Conservation (phyloP, 1,139 yeast species). For the Blastobotrys illinoisensis region DNA sequence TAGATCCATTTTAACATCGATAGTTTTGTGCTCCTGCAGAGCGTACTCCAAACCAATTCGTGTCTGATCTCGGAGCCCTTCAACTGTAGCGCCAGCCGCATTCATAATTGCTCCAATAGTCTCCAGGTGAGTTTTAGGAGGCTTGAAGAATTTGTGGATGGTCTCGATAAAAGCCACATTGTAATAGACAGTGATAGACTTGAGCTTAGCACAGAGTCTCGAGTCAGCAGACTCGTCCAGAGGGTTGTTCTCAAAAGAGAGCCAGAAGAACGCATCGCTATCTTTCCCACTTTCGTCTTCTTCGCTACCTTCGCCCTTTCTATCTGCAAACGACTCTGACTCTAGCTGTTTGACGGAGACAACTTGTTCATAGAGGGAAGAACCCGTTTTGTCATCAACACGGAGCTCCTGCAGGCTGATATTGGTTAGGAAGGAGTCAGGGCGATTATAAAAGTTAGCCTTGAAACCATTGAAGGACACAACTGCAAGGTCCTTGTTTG, state of each 20-base stretch:
- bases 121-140: constrained; percentile 80
- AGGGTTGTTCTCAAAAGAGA: constrained; percentile 82
- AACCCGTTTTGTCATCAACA: constrained; percentile 80
- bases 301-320: constrained; percentile 8
- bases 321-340: constrained; percentile 19
- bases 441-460: constrained; percentile 67
- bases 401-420: constrained; percentile 75
- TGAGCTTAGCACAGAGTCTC: constrained; percentile 62
- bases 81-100: constrained; percentile 94
- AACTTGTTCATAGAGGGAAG: constrained; percentile 71
- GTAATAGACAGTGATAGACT: constrained; percentile 85
- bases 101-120: constrained; percentile 88
- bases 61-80: constrained; percentile 84
- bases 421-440: constrained; percentile 67
- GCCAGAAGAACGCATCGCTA: constrained; percentile 66
- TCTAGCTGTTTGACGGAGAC: constrained; percentile 69
- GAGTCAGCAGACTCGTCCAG: constrained; percentile 80
- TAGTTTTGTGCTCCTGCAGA: constrained; percentile 86
- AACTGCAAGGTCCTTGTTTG: constrained; percentile 54
- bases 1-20: constrained; percentile 76
- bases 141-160: constrained; percentile 68
- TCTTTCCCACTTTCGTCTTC: constrained; percentile 20
- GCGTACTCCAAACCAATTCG: constrained; percentile 91
- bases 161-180: constrained; percentile 78
- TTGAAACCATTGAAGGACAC: constrained; percentile 79